Evolutionary conservation across 2,329 filamentous ascomycete species (phyloP), one percentile per base, ranked within the genome.

Genomic region (Lecanosticta acicola): DNA sequence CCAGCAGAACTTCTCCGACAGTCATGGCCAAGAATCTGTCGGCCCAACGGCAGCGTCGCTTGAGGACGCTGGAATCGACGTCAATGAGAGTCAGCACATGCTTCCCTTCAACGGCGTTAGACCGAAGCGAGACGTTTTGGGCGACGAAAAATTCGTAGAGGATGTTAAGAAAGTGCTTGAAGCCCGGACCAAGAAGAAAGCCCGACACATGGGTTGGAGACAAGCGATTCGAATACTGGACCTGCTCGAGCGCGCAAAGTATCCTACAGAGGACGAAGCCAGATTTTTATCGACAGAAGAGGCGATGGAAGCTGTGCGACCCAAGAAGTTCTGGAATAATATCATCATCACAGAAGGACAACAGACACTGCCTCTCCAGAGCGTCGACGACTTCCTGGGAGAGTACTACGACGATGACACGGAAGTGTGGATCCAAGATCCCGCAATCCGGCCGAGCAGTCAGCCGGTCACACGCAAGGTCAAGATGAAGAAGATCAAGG

Each of bases 351-450:
- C 55, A 3, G 44, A 51, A 29, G 49, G 46, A 17, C 56, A 61
- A 45, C 62, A 65, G 41, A 46, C 49, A 32, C 32, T 59, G 39
- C 52, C 56, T 1, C 43, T 64, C 7, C 57, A 60, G 29, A 58
- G 51, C 5, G 39, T 58, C 9, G 39, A 51, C 2, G 21, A 58
- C 11, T 64, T 63, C 43, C 50, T 63, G 3, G 46, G 29, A 11
- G 62, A 64, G 46, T 58, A 48, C 45, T 65, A 63, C 54, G 60
- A 65, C 32, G 57, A 63, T 20, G 36, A 49, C n/a, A 46, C 50
- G 3, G 45, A 50, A 18, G 57, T 63, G 5, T 51, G 46, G 39
- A 54, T 64, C 18, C 62, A 65, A 42, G 60, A 64, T 38, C 59
- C 59, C 1, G 42, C 50, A 17, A 46, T 52, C 11, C 50, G 42